Evolutionary conservation across 106 monocot species (phyloP), one percentile per base, ranked within the genome.

Genomic region (Phalaenopsis equestris): DNA sequence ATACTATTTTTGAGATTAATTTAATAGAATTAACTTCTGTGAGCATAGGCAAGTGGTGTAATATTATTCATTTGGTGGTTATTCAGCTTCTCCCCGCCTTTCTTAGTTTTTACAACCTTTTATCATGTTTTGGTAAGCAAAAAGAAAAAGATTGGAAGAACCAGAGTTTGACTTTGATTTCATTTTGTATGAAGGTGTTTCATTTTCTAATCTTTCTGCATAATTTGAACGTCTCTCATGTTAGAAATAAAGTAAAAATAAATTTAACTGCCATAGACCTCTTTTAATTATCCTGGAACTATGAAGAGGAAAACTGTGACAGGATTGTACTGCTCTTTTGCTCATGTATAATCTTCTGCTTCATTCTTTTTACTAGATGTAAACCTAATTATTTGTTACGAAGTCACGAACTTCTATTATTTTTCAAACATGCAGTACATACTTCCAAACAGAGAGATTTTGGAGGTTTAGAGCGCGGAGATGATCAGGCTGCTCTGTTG

Each of bases 381-480:
- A 16, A 70, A 70, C 70, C 70, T 38, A 46, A 30, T 61, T 67
- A 18, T 61, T 6, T 77, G 48, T 39, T 5, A 24, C 37, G 55
- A 55, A 78, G n/a, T 9, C 70, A 42, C 43, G 2, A 80, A 38
- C 41, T 56, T 73, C 16, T 30, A 75, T 68, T 77, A 14, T 78
- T 81, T 42, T 79, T 8, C 30, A 30, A 55, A 84, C 82, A 82
- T 90, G 86, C 89, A 99, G 98, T 92, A 72, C 90, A 90, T 79
- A 80, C 89, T 79, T 88, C 88, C 75, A 99, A 89, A 81, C 92
- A 94, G 67, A 91, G 90, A 76, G 92, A 93, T 72, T 99, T 99
- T 90, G 98, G 98, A 86, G 98, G 98, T 61, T 84, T 90, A 65
- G 94, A 99, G 52, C 79, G 83, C 77, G 98, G 94, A 67, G 98